Evolutionary conservation across 2,329 filamentous ascomycete genomes (phyloP), one percentile per base, ranked within the genome.

Genomic region (Pseudogymnoascus destructans): DNA sequence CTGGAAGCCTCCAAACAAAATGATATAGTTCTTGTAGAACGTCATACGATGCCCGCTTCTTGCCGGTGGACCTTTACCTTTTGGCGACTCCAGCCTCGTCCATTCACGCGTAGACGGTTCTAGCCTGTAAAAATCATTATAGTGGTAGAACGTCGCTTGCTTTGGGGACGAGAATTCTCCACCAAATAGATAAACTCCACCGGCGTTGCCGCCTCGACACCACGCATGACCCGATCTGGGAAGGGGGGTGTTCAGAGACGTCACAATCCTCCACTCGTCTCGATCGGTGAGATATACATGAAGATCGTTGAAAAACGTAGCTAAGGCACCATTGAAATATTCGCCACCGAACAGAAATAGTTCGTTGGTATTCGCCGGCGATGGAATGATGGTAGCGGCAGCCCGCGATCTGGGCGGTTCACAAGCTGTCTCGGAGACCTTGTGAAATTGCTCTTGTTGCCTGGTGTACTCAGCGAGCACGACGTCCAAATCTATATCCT

Each of bases 91-190:
- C 32, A 98, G 77, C 61, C 91, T 86, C 59, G 83, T 87, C 93
- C 93, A 98, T 74, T 98, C 93, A 66, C 90, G 79, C 6, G 81
- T 84, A 7, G 79, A 79, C 0, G 92, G 87, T 68, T 97, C 91
- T 42, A 97, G 79, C 55, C 86, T 80, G 92, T 93, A 98, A 70
- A 98, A 97, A 73, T 97, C 93, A 67, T 95, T 95, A 74, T 98
- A 98, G 72, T 98, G 93, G 71, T 98, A 96, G 68, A 98, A 98
- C 0, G 92, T 97, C 3, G 93, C 93, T 72, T 97, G 93, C 70
- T 96, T 97, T 1, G 93, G 93, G 25, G 86, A 92, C 59, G 88
- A 95, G 71, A 98, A 98, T 73, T 98, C 93, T 61, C 92, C 93
- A 63, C 93, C 93, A 68, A 97, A 97, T 13, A 98, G 75, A 70